A percentile compares a stretch with the other conserved stretches of the same genome.
Conservation (phyloP, 1,284 basidiomycete species). For the Melanopsichium pennsylvanicum region DNA sequence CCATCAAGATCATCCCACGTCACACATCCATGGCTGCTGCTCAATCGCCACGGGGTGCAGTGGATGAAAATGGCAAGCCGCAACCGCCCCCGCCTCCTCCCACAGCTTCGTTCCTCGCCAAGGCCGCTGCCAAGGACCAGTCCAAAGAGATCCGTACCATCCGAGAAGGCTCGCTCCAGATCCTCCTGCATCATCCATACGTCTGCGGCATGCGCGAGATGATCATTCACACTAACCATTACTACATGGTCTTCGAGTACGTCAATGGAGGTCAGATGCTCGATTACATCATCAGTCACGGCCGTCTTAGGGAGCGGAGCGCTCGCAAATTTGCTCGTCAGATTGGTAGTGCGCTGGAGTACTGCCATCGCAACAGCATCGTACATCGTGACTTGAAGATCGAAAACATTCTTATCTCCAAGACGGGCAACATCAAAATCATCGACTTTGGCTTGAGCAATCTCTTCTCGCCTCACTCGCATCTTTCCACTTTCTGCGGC, state of each 20-base stretch:
- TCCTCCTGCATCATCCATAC: constrained; percentile 96
- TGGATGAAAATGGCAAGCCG: constrained; percentile 67
- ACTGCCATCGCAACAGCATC: constrained; percentile 96
- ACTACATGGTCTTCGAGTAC: constrained; percentile 99
- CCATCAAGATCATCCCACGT: constrained; percentile 96
- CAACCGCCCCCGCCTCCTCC: constrained; percentile 34
- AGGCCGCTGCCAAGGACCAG: constrained; percentile 76
- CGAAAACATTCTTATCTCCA: constrained; percentile 98
- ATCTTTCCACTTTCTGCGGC: constrained; percentile 94
- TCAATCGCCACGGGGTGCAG: constrained; percentile 57
- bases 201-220: constrained; percentile 99
- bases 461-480: constrained; percentile 83
- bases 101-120: constrained; percentile 54
- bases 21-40: constrained; percentile 71
- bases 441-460: constrained; percentile 99
- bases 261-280: constrained; percentile 99
- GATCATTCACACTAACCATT: constrained; percentile 73
- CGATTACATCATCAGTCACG: constrained; percentile 99
- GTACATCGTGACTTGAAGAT: constrained; percentile 99
- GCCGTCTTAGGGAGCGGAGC: constrained; percentile 90
- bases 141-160: constrained; percentile 95
- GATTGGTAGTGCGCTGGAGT: constrained; percentile 93
- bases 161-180: constrained; percentile 88
- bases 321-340: constrained; percentile 96
- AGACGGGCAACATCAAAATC: constrained; percentile 98